These are phyloP conservation scores for Micromonas pusilla DNA, from an alignment of 139 green algal species.

Conservation along the genomic window DNA sequence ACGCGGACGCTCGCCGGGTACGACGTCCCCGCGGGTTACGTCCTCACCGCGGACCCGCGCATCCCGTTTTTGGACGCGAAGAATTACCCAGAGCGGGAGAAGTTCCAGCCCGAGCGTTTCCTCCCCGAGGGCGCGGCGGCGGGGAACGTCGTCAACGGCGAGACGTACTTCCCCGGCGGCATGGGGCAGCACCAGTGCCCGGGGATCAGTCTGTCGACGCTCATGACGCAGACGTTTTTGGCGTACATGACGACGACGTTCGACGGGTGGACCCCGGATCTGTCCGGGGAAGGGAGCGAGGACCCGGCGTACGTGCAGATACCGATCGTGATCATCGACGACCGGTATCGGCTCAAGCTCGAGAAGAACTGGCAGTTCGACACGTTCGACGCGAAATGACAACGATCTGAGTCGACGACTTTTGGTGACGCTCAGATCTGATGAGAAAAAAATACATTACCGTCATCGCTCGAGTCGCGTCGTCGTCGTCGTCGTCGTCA, in stretches of 20 bases:
- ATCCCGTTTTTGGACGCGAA: background rate
- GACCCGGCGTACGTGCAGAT: background rate
- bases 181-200: slow-evolving; percentile 23
- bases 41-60: slow-evolving; percentile 13
- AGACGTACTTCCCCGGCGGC: slow-evolving; percentile 8
- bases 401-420: too few species aligned
- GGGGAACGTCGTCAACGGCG: background rate
- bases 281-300: background rate
- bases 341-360: background rate
- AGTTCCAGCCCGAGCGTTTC: slow-evolving; percentile 14
- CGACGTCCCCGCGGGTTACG: slow-evolving; percentile 12
- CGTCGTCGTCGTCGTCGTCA: too few species aligned
- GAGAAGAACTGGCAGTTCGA: background rate
- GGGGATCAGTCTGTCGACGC: background rate
- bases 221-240: slow-evolving; percentile 3
- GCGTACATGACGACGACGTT: background rate
- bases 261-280: background rate
- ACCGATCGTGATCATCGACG: slow-evolving; percentile 7
- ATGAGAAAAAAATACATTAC: too few species aligned
- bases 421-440: too few species aligned
- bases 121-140: background rate
- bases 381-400: too few species aligned
- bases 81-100: background rate
- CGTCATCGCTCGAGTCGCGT: too few species aligned
- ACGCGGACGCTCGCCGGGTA: background rate